Evolutionary conservation across 169 alveolate species (phyloP).

Genomic region (Plasmodium malariae): DNA sequence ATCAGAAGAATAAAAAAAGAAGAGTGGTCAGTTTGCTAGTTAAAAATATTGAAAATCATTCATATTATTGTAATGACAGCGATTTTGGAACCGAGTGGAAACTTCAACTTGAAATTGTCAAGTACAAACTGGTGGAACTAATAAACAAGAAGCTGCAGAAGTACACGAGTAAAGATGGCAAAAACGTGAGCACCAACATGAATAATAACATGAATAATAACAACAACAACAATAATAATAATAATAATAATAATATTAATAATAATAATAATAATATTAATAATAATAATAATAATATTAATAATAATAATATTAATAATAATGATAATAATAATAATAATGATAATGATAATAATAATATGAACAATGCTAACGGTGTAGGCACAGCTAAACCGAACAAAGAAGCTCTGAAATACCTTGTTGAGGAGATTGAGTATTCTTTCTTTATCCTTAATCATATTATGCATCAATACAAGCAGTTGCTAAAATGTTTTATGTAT

Average conservation of each 20-base stretch:
- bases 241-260: conserved; percentile 9
- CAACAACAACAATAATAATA: neutral
- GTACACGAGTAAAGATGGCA: conserved; percentile 6
- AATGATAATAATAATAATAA: neutral
- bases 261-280: too few species aligned
- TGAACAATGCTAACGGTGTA: neutral
- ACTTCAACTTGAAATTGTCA: conserved; percentile 28
- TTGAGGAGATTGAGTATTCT: conserved; percentile 36
- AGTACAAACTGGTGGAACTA: conserved; percentile 30
- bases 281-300: neutral
- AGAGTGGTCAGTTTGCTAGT: neutral
- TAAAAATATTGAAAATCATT: conserved; percentile 11
- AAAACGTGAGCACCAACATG: neutral
- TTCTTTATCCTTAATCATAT: conserved; percentile 10
- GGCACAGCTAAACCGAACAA: conserved; percentile 13
- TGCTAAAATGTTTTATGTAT: conserved; percentile 22
- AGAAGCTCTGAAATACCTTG: conserved; percentile 48
- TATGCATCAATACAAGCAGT: conserved; percentile 27
- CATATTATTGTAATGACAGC: conserved; percentile 16
- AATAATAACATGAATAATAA: neutral
- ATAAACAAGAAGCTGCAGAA: conserved; percentile 15
- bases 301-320: neutral
- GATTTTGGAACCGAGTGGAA: conserved; percentile 45
- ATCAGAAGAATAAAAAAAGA: conserved; percentile 2
- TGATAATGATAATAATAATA: neutral